phyloP scores from a whole-genome alignment of 768 basidiomycete species.

The Daedaleopsis sinensis region DNA sequence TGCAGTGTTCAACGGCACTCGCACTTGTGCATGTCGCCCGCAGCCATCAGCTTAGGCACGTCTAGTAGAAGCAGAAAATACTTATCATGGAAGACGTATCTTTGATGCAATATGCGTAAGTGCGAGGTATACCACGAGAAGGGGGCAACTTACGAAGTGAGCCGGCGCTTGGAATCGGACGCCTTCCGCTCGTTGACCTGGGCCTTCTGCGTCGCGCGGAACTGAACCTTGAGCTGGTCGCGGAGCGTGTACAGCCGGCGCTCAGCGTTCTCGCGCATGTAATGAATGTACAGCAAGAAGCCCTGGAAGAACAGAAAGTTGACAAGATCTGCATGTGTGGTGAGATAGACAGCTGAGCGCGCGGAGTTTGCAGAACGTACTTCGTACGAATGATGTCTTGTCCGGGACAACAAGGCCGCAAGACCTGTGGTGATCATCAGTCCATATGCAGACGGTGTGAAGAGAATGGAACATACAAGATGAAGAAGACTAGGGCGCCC shows the following conservation, averaged over 20 bases:
- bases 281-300: slow-evolving; percentile 74
- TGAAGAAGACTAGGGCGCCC: slow-evolving; percentile 58
- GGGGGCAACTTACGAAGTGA: slow-evolving; percentile 69
- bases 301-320: slow-evolving; percentile 78
- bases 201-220: slow-evolving; percentile 62
- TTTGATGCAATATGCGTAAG: slow-evolving; percentile 26
- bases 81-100: slow-evolving; percentile 82
- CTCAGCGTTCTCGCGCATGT: slow-evolving; percentile 49
- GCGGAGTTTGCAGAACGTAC: slow-evolving; percentile 31
- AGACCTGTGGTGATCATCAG: slow-evolving; percentile 32
- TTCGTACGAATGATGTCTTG: slow-evolving; percentile 38
- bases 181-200: slow-evolving; percentile 64
- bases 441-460: background rate
- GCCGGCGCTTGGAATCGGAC: slow-evolving; percentile 79
- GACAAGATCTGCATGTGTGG: slow-evolving; percentile 51
- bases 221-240: slow-evolving; percentile 57
- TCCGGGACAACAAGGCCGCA: slow-evolving; percentile 43
- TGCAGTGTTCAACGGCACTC: slow-evolving; percentile 81
- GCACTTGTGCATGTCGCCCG: slow-evolving; percentile 54
- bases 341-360: background rate
- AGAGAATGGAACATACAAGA: slow-evolving; percentile 42
- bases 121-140: no score
- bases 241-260: slow-evolving; percentile 52
- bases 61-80: slow-evolving; percentile 34
- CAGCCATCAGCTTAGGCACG: slow-evolving; percentile 24